Evolutionary conservation across 768 basidiomycete genomes (phyloP), one percentile per base, ranked within the genome.

Genomic region (Leccinum fibrillosum): DNA sequence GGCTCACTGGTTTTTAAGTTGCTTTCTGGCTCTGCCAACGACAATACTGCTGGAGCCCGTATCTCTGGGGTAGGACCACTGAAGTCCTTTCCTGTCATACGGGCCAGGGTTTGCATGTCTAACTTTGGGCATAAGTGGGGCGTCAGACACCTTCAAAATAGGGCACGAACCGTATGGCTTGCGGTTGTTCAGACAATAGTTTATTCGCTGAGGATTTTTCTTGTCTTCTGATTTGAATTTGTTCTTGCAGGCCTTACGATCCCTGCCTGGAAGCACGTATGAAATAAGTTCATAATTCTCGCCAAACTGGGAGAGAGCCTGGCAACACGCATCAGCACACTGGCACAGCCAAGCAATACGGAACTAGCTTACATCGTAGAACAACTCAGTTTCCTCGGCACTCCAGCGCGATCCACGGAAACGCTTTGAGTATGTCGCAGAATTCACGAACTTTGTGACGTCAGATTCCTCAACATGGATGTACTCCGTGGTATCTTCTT

Each of bases 231-330:
- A 80, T 66, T 92, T 94, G 77, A 94, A 96, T 69, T 96, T 96
- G 72, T 91, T 89, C 74, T 92, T 94, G 72, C 94, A 93, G 26
- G 93, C 87, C 67, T 89, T 92, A 19, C 94, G 81, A 66, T 92
- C 90, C 15, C 94, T 86, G 17, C 88, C 87, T 39, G 92, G 91
- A 19, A 96, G 79, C 12, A 94, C 80, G 64, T 86, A 86, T 3
- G 94, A 90, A 60, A 96, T 94, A 44, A 95, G 81, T 69, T 95
- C 93, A 66, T 95, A 96, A 65, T 95, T 94, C 70, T 94, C 90
- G 32, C 92, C 92, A 63, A 92, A 94, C 68, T 94, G 92, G 4
- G 86, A 80, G 30, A 95, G 76, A n/a, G 90, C 92, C 94, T 95
- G 65, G n/a, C 32, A 55, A 52, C 32, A 52, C 34, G 28, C 3